Evolutionary conservation across 768 basidiomycete genomes (phyloP), one percentile per base, ranked within the genome.

Genomic region (Tremella fuciformis): DNA sequence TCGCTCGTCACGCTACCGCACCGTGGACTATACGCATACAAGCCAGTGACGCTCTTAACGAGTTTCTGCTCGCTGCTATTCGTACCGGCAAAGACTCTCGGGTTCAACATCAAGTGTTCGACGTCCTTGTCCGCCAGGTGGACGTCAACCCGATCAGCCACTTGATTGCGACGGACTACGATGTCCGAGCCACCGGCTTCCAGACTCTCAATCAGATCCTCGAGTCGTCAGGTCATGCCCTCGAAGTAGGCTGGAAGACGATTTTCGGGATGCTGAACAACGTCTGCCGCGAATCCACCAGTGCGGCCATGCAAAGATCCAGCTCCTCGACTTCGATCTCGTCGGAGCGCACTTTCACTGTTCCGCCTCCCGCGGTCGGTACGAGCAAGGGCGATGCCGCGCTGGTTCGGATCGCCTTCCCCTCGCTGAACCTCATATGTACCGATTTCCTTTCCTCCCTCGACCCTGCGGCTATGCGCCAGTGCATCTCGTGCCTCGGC

Each of bases 211-310:
- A 92, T 63, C 84, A 88, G 64, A 92, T 99, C 53, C 79, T 99
- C 9, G 89, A 97, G 72, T 85, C 86, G 0, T 89, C 90, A 0
- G 94, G 90, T 0, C 91, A 97, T 75, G 91, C 91, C 0, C 81
- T 99, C 1, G 83, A 92, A 8, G 84, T 88, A 13, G 94, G 96
- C 0, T 99, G 94, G 94, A 86, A 88, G 65, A 87, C 82, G 0
- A 91, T 97, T 65, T 97, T 98, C 75, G 84, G 86, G 63, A 92
- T 97, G 83, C 81, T 99, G 6, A 84, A 85, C 41, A 91, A 89
- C 58, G 89, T 96, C 9, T 97, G 92, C 75, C 83, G 63, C 26
- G 0, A 53, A n/a, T 15, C 47, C 26, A 6, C 7, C 26, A 8
- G 19, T 11, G 1, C 34, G 2, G 15, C 63, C 0, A 13, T 60